Base-by-base conservation (phyloP, 345 rosid species). In the Zanthoxylum bungeanum region DNA sequence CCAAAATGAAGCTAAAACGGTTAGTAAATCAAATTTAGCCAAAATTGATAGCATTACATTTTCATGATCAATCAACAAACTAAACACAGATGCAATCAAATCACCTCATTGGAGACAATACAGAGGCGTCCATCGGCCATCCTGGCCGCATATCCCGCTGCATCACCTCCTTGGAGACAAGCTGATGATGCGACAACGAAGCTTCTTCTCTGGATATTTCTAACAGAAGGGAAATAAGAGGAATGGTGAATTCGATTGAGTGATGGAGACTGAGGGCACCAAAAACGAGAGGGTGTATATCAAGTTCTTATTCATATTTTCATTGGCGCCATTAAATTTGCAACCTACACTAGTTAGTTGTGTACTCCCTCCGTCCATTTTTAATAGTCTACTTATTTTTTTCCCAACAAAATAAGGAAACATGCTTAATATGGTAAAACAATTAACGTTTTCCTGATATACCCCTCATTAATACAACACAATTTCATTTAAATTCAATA, bases 101-200 rank as follows among this genome's bases (percentile, higher is more conserved):
- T 60, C 42, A 94, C 97, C 97, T 94, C 98, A 84, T 90, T 90
- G 14, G 95, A 79, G 0, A 94, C 98, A 72, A 94, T 85, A 70
- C 97, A 94, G 25, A 94, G 95, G 46, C 85, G 84, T 60, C 97
- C 97, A 80, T 92, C 90, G 25, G 98, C 97, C 97, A 94, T 86
- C 82, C 89, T 81, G 1, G 98, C 98, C 7, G 97, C 97, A 77
- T 94, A 94, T 37, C 98, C 98, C 9, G 98, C 97, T 21, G 98
- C 88, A 85, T 94, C 92, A n/a, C 98, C n/a, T n/a, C n/a, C n/a
- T n/a, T n/a, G n/a, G n/a, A 90, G 87, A 72, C 88, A 89, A 37
- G 77, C 57, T 12, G 83, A 73, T 31, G 95, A 84, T 33, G 97
- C 84, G 22, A 80, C 89, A 60, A 85, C 92, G 77, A 66, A 77